Evolutionary conservation across 2,329 filamentous ascomycete species (phyloP), one percentile per base, ranked within the genome.

Genomic region (Chaetomiaceae sp.): DNA sequence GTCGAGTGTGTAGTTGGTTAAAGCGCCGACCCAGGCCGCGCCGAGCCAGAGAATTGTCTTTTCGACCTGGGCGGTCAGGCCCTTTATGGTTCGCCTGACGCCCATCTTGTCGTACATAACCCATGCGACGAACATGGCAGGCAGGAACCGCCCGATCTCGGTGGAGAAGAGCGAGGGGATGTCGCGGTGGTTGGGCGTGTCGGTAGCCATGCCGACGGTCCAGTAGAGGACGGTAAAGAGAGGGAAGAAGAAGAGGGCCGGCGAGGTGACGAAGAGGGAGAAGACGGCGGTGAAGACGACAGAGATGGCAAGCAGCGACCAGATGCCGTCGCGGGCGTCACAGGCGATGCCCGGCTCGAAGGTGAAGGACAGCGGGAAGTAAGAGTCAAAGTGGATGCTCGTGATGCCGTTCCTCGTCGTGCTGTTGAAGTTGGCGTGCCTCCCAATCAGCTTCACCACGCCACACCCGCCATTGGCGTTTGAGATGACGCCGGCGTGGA

Each of bases 1-100:
- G 63, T 90, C 88, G 65, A 99, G 89, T 0, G 94, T 97, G 71
- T 96, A 95, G 71, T 97, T 97, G 65, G 92, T 92, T 61, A 99
- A 72, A 1, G 89, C 86, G 15, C 91, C 94, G 36, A 96, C 83
- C 87, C 95, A 99, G 65, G 88, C 91, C 7, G 84, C 86, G 1
- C 91, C 91, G 1, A 99, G 76, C 87, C 91, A 97, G 25, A 97
- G 77, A 3, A 97, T 71, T 0, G 90, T 89, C 75, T 95, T 96
- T 65, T 96, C 92, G 39, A 96, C 64, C 66, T 96, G 92, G 0
- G 91, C 90, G 0, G 82, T 86, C 2, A 96, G 77, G 1, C 84
- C 85, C 1, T 69, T 71, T 23, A 96, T 79, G 1, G 88, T 84
- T 42, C 88, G 85, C 4, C 82, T 77, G 9, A 94, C 80, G 50